Conservation (phyloP, 2,329 filamentous ascomycete species). For the Tolypocladium capitatum region DNA sequence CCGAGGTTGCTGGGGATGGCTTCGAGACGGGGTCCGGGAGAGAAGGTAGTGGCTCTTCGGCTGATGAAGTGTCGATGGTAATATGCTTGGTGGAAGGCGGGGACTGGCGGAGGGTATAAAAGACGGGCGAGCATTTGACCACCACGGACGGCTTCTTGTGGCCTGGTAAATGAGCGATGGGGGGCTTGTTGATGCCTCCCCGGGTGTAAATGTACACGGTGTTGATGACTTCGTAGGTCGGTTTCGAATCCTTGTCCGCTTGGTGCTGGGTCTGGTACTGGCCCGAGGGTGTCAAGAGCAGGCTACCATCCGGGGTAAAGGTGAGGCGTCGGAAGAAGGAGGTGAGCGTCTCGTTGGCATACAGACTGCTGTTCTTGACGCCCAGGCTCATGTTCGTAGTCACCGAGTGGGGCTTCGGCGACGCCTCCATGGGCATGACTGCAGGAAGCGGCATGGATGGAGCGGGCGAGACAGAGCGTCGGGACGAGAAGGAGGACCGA, state of each 20-base stretch:
- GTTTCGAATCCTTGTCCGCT: slow-evolving; percentile 51
- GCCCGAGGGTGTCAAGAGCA: slow-evolving; percentile 86
- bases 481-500: slow-evolving; percentile 82
- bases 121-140: slow-evolving; percentile 82
- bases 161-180: slow-evolving; percentile 85
- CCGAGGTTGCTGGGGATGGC: slow-evolving; percentile 41
- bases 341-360: slow-evolving; percentile 91
- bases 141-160: slow-evolving; percentile 98
- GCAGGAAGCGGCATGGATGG: slow-evolving; percentile 88
- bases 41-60: slow-evolving; percentile 69
- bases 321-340: slow-evolving; percentile 92
- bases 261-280: slow-evolving; percentile 80
- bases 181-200: slow-evolving; percentile 91
- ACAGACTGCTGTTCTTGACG: slow-evolving; percentile 76
- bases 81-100: slow-evolving; percentile 68
- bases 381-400: slow-evolving; percentile 42
- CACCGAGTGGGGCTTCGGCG: slow-evolving; percentile 59
- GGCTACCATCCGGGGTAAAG: slow-evolving; percentile 88
- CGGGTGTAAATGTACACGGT: slow-evolving; percentile 97
- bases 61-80: slow-evolving; percentile 83
- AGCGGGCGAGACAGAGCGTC: slow-evolving; percentile 82
- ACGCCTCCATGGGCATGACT: slow-evolving; percentile 86
- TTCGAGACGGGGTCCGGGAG: slow-evolving; percentile 71
- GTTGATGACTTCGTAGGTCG: slow-evolving; percentile 77
- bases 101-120: slow-evolving; percentile 66